Conservation (phyloP, 1,284 basidiomycete species). For the Volvariella surrecta region DNA sequence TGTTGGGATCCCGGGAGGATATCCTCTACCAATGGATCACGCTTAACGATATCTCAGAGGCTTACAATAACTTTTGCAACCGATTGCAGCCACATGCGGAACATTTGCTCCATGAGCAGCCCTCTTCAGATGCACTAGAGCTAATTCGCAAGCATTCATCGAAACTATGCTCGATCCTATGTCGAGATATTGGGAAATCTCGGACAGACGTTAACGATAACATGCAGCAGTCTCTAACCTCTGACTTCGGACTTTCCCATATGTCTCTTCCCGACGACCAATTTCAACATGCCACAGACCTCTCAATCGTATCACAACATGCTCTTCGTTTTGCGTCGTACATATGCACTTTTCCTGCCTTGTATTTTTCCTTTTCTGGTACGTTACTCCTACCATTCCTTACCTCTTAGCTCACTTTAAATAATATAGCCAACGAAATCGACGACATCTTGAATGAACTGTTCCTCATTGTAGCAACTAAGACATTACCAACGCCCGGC, state of each 20-base stretch:
- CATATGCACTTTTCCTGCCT: conserved; percentile 33
- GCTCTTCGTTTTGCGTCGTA: conserved; percentile 40
- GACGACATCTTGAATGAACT: conserved; percentile 29
- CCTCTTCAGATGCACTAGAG: conserved; percentile 21
- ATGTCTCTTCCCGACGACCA: conserved; percentile 22
- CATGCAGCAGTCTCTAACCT: conserved; percentile 8
- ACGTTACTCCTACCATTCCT: conserved; percentile 15
- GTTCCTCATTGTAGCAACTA: conserved; percentile 22
- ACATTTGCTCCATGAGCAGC: conserved; percentile 14
- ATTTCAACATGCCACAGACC: conserved; percentile 29
- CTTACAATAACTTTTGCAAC: conserved; percentile 40
- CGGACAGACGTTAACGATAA: conserved; percentile 19
- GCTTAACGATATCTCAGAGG: conserved; percentile 45
- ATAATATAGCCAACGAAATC: conserved; percentile 29
- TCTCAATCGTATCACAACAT: conserved; percentile 36
- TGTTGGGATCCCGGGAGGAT: conserved; percentile 34
- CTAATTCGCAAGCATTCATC: conserved; percentile 20
- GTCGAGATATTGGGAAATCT: conserved; percentile 37
- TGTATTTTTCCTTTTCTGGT: conserved; percentile 43
- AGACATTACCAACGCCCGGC: conserved; percentile 29
- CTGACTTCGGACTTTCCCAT: conserved; percentile 9
- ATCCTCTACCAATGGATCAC: conserved; percentile 24
- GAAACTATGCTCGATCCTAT: conserved; percentile 27
- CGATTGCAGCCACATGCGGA: conserved; percentile 30
- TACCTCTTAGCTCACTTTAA: not conserved